phyloP scores from a whole-genome alignment of 352 stramenopile species.

The Phytopythium oedochilum region DNA sequence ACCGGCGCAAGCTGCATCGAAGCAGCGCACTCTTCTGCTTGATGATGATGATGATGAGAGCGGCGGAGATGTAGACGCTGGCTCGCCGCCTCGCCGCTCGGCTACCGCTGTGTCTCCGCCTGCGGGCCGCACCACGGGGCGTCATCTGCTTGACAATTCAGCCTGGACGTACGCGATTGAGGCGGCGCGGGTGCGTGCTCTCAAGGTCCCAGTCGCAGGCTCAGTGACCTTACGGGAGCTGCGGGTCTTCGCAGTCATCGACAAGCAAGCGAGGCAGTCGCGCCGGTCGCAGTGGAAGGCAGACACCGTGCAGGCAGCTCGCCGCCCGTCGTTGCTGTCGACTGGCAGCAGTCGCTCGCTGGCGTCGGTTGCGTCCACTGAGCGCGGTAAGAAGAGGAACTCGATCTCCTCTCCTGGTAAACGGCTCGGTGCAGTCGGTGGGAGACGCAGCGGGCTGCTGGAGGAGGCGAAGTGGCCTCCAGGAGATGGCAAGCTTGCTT shows the following conservation, averaged over 20 bases:
- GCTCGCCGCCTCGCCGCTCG: not conserved
- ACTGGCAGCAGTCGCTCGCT: not conserved
- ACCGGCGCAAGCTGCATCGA: not conserved
- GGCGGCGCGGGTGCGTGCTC: constrained; percentile 30
- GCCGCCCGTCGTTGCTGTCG: not conserved
- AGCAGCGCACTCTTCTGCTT: not conserved
- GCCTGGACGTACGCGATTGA: constrained; percentile 42
- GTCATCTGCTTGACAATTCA: constrained; percentile 34
- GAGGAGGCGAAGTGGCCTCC: constrained; percentile 50
- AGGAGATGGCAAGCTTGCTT: constrained; percentile 46
- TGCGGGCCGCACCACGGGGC: constrained; percentile 4
- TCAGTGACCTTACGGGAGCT: constrained; percentile 39
- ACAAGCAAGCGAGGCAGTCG: constrained; percentile 50
- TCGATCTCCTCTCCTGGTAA: not conserved
- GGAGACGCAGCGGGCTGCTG: constrained; percentile 33
- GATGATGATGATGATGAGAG: not conserved
- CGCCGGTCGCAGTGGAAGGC: constrained; percentile 48
- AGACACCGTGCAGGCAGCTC: constrained; percentile 13
- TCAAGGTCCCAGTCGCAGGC: constrained; percentile 35
- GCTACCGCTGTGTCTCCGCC: not conserved
- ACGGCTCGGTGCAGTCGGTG: not conserved
- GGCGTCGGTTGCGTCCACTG: not conserved
- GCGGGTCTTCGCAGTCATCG: constrained; percentile 47
- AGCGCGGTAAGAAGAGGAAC: not conserved
- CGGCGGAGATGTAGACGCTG: not conserved